Evolutionary conservation across 2,329 filamentous ascomycete genomes (phyloP).

Genomic region (Phyllosticta paracitricarpa): DNA sequence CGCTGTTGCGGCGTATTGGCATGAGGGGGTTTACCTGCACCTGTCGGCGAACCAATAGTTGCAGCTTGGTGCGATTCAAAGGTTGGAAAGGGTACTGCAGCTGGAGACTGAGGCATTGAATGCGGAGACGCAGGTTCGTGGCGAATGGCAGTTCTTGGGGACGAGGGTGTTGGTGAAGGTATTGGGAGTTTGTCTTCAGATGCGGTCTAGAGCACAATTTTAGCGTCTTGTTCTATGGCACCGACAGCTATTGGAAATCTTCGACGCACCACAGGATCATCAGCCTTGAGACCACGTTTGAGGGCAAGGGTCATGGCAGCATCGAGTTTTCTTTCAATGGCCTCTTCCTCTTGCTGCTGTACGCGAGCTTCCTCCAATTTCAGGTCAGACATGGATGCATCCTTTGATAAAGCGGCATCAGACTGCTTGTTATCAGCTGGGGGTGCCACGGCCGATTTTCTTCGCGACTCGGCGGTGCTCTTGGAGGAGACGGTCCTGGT

Average conservation of each 20-base stretch:
- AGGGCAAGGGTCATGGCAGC: slow-evolving; percentile 47
- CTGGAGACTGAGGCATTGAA: slow-evolving; percentile 1
- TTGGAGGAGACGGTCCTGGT: slow-evolving; percentile 37
- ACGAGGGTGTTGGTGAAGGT: background rate
- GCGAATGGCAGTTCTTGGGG: background rate
- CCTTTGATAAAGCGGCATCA: slow-evolving; percentile 3
- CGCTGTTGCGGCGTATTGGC: background rate
- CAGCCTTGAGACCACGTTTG: slow-evolving; percentile 39
- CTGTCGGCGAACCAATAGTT: slow-evolving; percentile 18
- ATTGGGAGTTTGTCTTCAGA: slow-evolving; percentile 11
- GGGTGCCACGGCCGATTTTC: slow-evolving; percentile 8
- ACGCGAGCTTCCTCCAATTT: slow-evolving; percentile 48
- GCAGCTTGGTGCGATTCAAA: slow-evolving; percentile 22
- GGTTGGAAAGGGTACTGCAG: slow-evolving; percentile 16
- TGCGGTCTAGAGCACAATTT: slow-evolving; percentile 12
- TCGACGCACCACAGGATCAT: slow-evolving; percentile 10
- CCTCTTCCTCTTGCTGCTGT: slow-evolving; percentile 45
- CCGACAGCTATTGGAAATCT: slow-evolving; percentile 12
- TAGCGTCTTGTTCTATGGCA: slow-evolving; percentile 12
- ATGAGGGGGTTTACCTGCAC: slow-evolving; percentile 4
- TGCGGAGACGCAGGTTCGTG: background rate
- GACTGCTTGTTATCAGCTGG: slow-evolving; percentile 1
- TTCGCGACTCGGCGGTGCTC: slow-evolving; percentile 26
- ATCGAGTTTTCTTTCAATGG: slow-evolving; percentile 42
- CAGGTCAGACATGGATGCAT: slow-evolving; percentile 44